Evolutionary conservation across 176 grass and related monocot species (phyloP).

Genomic region (Rhynchospora pubera): DNA sequence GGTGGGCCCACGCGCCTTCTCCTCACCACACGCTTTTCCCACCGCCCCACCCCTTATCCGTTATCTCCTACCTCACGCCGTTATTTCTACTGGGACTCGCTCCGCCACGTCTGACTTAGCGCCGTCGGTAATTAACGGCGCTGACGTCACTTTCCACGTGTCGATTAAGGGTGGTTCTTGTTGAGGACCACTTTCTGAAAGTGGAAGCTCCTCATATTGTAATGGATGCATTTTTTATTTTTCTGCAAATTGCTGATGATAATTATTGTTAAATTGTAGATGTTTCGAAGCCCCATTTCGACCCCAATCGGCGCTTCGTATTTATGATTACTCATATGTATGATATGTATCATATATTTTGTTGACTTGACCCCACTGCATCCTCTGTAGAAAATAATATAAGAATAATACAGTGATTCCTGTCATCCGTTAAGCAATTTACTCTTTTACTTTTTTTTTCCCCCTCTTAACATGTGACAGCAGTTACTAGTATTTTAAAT

Average conservation of each 20-base stretch:
- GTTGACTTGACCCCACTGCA: neutral
- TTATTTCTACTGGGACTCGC: conserved; percentile 28
- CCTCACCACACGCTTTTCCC: conserved; percentile 20
- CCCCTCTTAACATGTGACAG: no score
- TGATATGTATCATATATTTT: neutral
- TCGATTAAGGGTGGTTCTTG: neutral
- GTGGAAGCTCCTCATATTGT: neutral
- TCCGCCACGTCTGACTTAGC: neutral
- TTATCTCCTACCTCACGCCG: conserved; percentile 35
- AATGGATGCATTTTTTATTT: neutral
- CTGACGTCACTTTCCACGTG: neutral
- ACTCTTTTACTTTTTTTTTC: neutral
- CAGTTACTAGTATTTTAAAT: no score
- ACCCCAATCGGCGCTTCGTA: neutral
- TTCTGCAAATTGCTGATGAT: neutral
- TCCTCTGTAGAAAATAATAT: neutral
- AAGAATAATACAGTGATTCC: neutral
- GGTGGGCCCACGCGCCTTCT: neutral
- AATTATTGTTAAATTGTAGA: neutral
- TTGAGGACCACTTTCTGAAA: neutral
- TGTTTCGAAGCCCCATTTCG: neutral
- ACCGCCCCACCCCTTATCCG: conserved; percentile 2
- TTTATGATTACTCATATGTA: neutral
- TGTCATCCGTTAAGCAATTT: neutral
- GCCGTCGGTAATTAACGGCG: neutral